These are phyloP conservation scores for Coix lacrymajobi DNA, from an alignment of 176 grass and related monocot genomes.

Conservation along the genomic window DNA sequence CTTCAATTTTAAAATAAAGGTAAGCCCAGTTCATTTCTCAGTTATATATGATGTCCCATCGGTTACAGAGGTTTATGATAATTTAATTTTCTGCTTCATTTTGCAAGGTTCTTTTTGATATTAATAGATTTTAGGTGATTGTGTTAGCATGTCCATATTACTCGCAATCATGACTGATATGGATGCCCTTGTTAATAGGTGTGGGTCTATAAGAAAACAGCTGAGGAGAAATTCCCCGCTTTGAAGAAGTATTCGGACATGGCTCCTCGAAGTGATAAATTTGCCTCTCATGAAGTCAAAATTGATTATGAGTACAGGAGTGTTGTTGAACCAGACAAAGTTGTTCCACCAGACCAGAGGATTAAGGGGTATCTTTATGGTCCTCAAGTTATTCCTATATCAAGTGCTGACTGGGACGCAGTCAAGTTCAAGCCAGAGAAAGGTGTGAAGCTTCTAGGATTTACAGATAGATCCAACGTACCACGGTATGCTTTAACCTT, in stretches of 20 bases:
- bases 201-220: slow-evolving; percentile 97
- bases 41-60: not conserved
- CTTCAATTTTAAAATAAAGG: slow-evolving; percentile 86
- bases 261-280: slow-evolving; percentile 68
- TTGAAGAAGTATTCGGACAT: slow-evolving; percentile 88
- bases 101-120: slow-evolving; percentile 18
- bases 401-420: slow-evolving; percentile 74
- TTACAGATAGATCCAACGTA: slow-evolving; percentile 67
- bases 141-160: not conserved
- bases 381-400: slow-evolving; percentile 93
- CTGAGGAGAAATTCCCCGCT: slow-evolving; percentile 89
- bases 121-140: not conserved
- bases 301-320: slow-evolving; percentile 90
- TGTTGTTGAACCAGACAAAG: slow-evolving; percentile 62
- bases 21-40: slow-evolving; percentile 16
- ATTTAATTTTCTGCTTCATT: not conserved
- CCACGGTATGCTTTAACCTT: slow-evolving; percentile 43
- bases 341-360: slow-evolving; percentile 91
- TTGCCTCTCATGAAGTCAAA: slow-evolving; percentile 87
- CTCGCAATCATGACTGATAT: not conserved
- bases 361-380: slow-evolving; percentile 96
- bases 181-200: slow-evolving; percentile 54
- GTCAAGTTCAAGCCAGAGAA: slow-evolving; percentile 89
- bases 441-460: slow-evolving; percentile 91
- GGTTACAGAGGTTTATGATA: slow-evolving; percentile 8